A percentile compares a stretch with the other conserved stretches of the same genome.
phyloP scores from a whole-genome alignment of 2,329 filamentous ascomycete species.

The Dactylonectria estremocensis region DNA sequence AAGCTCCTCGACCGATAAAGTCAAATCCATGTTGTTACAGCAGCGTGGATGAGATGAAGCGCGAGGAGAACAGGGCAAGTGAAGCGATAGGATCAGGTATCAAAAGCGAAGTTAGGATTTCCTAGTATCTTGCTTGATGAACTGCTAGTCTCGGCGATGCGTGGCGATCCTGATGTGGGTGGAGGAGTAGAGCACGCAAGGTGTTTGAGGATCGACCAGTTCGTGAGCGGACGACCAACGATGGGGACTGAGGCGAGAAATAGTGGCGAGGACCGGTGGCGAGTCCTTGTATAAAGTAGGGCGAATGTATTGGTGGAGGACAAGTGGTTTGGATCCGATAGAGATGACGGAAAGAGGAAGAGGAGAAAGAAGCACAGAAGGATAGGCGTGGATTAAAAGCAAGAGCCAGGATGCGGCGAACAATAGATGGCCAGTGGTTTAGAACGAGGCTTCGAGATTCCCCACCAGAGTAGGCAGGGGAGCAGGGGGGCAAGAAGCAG shows the following conservation, averaged over 20 bases:
- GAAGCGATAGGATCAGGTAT: conserved; percentile 26
- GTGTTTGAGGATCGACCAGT: conserved; percentile 32
- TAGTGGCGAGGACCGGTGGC: conserved; percentile 18
- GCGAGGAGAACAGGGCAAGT: conserved; percentile 7
- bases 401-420: conserved; percentile 44
- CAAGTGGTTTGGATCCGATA: conserved; percentile 45
- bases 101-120: conserved; percentile 29
- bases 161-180: conserved; percentile 33
- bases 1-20: conserved; percentile 46
- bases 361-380: conserved; percentile 36
- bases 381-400: conserved; percentile 46
- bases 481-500: conserved; percentile 10
- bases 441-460: conserved; percentile 48
- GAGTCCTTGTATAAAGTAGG: conserved; percentile 20
- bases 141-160: conserved; percentile 1
- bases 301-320: conserved; percentile 35
- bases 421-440: conserved; percentile 47
- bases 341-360: conserved; percentile 41
- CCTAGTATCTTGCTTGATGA: conserved; percentile 29
- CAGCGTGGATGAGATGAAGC: not conserved
- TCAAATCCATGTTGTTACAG: conserved; percentile 45
- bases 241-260: conserved; percentile 35
- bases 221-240: conserved; percentile 33
- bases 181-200: conserved; percentile 17
- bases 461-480: conserved; percentile 28